A percentile compares a stretch with the other conserved stretches of the same genome.
Conservation (phyloP, 2,329 filamentous ascomycete species). For the Beauveria caledonica region DNA sequence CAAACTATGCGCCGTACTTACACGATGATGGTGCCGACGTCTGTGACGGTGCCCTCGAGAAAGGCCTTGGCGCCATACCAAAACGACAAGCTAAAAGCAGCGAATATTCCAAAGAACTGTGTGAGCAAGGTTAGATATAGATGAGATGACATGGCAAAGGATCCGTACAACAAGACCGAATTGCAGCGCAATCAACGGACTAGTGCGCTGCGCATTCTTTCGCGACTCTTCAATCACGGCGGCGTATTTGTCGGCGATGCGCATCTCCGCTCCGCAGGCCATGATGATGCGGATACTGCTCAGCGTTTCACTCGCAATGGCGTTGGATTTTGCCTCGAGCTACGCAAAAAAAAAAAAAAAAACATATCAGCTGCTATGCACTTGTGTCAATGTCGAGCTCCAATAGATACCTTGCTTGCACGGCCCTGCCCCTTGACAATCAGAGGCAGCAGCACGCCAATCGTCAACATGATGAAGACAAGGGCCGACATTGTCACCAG, state of each 20-base stretch:
- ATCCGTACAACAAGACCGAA: conserved; percentile 38
- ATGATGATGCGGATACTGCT: conserved; percentile 52
- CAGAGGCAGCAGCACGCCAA: conserved; percentile 43
- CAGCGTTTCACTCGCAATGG: conserved; percentile 54
- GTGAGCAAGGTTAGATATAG: background rate
- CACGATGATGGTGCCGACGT: conserved; percentile 48
- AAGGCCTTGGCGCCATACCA: conserved; percentile 53
- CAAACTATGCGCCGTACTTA: conserved; percentile 23
- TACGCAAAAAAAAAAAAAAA: conserved; percentile 6
- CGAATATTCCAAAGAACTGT: conserved; percentile 45
- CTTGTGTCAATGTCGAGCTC: background rate
- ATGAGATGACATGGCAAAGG: conserved; percentile 2
- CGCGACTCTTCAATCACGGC: conserved; percentile 47
- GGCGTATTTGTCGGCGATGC: conserved; percentile 44
- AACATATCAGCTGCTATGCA: conserved; percentile 8
- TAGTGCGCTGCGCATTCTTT: conserved; percentile 37
- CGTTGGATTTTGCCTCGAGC: conserved; percentile 48
- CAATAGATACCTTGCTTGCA: conserved; percentile 29
- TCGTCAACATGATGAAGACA: conserved; percentile 44
- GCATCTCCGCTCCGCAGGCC: conserved; percentile 52
- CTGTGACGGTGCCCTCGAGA: conserved; percentile 36
- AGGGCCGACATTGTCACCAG: conserved; percentile 50
- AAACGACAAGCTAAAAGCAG: conserved; percentile 49
- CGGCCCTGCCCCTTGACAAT: conserved; percentile 43
- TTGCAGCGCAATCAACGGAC: conserved; percentile 44